A percentile compares a stretch with the other conserved stretches of the same genome.
Evolutionary conservation across 805 yeast species (phyloP).

Genomic region (Metschnikowia gelsemii): DNA sequence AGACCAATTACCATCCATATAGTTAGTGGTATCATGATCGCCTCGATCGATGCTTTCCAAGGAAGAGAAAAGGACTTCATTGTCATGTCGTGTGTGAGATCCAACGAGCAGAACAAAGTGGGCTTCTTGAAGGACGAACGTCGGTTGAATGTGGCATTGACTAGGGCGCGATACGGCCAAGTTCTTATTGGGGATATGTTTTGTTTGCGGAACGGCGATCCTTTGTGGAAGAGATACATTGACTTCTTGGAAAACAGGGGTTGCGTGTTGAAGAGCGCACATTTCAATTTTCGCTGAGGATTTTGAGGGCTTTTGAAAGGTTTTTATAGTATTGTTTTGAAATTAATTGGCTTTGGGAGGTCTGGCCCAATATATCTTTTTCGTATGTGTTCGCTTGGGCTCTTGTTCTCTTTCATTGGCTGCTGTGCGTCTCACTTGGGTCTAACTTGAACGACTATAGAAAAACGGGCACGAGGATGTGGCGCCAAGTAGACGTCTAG

Average conservation of each 20-base stretch:
- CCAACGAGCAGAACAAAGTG: conserved; percentile 66
- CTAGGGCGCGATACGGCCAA: conserved; percentile 81
- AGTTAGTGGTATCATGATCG: conserved; percentile 42
- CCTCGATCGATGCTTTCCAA: too few relatives aligned
- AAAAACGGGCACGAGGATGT: too few relatives aligned
- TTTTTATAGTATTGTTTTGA: neutral
- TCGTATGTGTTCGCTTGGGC: too few relatives aligned
- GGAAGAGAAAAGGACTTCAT: conserved; percentile 54
- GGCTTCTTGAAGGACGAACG: conserved; percentile 83
- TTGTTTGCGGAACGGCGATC: conserved; percentile 6
- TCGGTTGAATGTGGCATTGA: conserved; percentile 82
- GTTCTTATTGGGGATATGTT: conserved; percentile 29
- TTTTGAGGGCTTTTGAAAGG: neutral
- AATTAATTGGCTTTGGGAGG: too few relatives aligned
- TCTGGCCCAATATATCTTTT: too few relatives aligned
- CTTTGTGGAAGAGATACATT: conserved; percentile 13
- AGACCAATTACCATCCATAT: conserved; percentile 47
- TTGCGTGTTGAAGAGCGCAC: neutral
- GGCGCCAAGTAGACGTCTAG: too few relatives aligned
- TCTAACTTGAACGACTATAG: too few relatives aligned
- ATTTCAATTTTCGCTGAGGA: neutral
- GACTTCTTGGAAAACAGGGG: conserved; percentile 6
- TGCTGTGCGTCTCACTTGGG: too few relatives aligned
- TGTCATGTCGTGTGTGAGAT: conserved; percentile 52
- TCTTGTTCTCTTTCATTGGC: too few relatives aligned